phyloP scores from a whole-genome alignment of 495 filamentous ascomycete genomes.

The Cudoniella acicularis region DNA sequence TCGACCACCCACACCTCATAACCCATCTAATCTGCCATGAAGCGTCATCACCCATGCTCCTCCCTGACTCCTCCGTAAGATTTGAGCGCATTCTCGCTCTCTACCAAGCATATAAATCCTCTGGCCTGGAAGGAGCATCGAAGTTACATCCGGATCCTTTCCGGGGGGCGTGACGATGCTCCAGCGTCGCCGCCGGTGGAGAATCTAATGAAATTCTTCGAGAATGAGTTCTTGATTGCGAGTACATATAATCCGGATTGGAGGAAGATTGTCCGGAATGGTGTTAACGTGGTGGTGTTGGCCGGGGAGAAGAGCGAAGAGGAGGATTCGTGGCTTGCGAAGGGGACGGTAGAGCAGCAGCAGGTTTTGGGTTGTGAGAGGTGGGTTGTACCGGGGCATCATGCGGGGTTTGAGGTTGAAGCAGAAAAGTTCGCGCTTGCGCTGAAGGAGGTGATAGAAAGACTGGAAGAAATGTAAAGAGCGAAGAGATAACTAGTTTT shows the following conservation, averaged over 20 bases:
- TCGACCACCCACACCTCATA: constrained; percentile 25
- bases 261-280: constrained; percentile 16
- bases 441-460: constrained; percentile 1
- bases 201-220: constrained; percentile 24
- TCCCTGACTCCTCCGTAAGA: constrained; percentile 19
- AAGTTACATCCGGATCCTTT: too few relatives aligned
- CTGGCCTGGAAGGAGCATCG: too few relatives aligned
- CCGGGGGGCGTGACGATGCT: constrained; percentile 11
- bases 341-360: constrained; percentile 21
- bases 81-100: too few relatives aligned
- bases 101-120: too few relatives aligned
- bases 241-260: constrained; percentile 24
- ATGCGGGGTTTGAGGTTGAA: constrained; percentile 28
- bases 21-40: constrained; percentile 28
- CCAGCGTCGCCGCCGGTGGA: constrained; percentile 3
- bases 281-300: constrained; percentile 23
- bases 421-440: constrained; percentile 23
- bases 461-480: too few relatives aligned
- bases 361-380: constrained; percentile 19
- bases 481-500: too few relatives aligned
- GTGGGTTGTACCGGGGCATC: constrained; percentile 25
- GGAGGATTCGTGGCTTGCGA: constrained; percentile 27
- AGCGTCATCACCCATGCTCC: constrained; percentile 19
- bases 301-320: constrained; percentile 21
- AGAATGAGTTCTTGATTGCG: constrained; percentile 24